A percentile compares a stretch with the other conserved stretches of the same genome.
phyloP scores from a whole-genome alignment of 176 grass and related monocot species.

The Oryza longistaminata region DNA sequence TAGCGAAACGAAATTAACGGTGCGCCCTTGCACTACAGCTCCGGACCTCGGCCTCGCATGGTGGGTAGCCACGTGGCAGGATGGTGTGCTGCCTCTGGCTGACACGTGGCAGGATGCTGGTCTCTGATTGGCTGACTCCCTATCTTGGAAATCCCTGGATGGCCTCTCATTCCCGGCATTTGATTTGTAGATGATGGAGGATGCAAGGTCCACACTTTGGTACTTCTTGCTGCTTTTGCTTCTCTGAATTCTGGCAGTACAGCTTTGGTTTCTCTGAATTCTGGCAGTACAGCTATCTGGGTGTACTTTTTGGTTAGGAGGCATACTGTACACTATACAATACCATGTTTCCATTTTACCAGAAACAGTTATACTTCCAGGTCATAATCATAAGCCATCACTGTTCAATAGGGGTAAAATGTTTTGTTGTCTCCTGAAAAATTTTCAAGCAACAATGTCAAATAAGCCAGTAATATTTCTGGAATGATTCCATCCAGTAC shows the following conservation, averaged over 20 bases:
- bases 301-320: background rate
- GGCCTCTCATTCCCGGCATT: constrained; percentile 27
- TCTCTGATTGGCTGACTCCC: constrained; percentile 52
- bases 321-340: background rate
- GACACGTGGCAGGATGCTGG: constrained; percentile 46
- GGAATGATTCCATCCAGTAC: background rate
- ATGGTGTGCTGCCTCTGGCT: background rate
- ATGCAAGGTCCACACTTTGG: constrained; percentile 4
- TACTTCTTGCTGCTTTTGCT: background rate
- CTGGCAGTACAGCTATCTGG: background rate
- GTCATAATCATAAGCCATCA: background rate
- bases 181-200: constrained; percentile 1
- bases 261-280: background rate
- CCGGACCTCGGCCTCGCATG: background rate
- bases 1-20: background rate
- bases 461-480: background rate
- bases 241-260: background rate
- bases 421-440: background rate
- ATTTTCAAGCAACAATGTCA: background rate
- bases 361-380: no score
- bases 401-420: background rate
- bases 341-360: background rate
- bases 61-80: background rate
- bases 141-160: constrained; percentile 66
- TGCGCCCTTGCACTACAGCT: background rate